Evolutionary conservation across 2,329 filamentous ascomycete species (phyloP), one percentile per base, ranked within the genome.

Genomic region (Cordyceps javanica): DNA sequence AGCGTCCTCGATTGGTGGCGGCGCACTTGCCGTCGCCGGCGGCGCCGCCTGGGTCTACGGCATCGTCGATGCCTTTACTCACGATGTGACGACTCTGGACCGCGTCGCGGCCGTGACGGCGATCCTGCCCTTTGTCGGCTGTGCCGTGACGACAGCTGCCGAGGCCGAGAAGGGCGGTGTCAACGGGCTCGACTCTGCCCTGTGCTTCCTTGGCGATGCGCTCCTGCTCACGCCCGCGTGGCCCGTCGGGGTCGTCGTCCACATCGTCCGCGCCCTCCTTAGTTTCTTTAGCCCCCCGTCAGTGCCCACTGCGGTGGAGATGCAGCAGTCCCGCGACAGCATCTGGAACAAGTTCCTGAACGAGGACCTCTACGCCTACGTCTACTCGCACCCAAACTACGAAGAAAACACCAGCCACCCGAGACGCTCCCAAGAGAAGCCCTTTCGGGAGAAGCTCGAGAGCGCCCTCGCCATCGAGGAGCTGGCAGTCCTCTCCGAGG

Each of bases 61-160:
- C 19, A 30, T 56, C n/a, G 32, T 48, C 8, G 19, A 48, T 16
- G 53, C 32, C 28, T 36, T 48, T 16, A 45, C 42, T 11, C 44
- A 56, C 19, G 49, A 56, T 34, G 53, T 48, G 39, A 56, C 41
- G 14, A 32, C 42, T 9, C 32, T 56, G 21, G 42, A 56, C 44
- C 41, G 53, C 42, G 42, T 26, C 26, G 53, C 53, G 1, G 53
- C 42, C 19, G 28, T 56, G 42, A 56, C 53, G 3, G 26, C 53
- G 3, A 56, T 56, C 28, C 7, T 56, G 3, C 53, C 53, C 11
- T 32, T 56, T 26, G 53, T 56, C 26, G 53, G 53, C 32, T 56
- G 53, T 39, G 53, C 41, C 19, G 42, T 45, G 6, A 7, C n/a
- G 3, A 23, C 45, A 5, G 53, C 28, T n/a, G 30, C 26, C 6